These are phyloP conservation scores for Exsudoporus floridanus DNA, from an alignment of 1,284 basidiomycete genomes.

Conservation along the genomic window DNA sequence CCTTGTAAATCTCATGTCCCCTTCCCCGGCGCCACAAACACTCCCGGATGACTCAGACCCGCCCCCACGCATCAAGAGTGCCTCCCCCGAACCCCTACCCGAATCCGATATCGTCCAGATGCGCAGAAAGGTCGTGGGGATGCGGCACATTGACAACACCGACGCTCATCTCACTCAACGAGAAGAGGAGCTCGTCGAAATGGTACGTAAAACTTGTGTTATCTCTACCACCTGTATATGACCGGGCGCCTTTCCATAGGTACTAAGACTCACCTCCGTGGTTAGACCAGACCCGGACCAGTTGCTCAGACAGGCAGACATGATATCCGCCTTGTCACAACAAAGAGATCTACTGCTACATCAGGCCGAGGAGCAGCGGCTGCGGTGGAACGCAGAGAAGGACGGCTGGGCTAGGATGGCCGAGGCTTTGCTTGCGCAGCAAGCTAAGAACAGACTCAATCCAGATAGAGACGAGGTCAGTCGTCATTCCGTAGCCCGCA, in stretches of 20 bases:
- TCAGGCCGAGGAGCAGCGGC: conserved; percentile 53
- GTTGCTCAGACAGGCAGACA: conserved; percentile 57
- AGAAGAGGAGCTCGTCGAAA: conserved; percentile 56
- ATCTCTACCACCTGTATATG: conserved; percentile 7
- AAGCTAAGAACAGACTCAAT: conserved; percentile 37
- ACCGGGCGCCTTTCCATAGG: conserved; percentile 37
- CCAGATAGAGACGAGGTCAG: conserved; percentile 46
- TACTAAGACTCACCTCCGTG: conserved; percentile 48
- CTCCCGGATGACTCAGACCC: conserved; percentile 21
- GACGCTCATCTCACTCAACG: conserved; percentile 27
- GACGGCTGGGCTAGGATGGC: conserved; percentile 60
- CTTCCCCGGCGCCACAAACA: conserved; percentile 37
- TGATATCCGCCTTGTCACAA: conserved; percentile 51
- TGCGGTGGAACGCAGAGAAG: conserved; percentile 57
- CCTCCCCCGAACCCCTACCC: conserved; percentile 24
- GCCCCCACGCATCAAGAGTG: conserved; percentile 13
- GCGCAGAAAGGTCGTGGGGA: conserved; percentile 20
- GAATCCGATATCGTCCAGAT: conserved; percentile 29
- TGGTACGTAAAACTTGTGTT: conserved; percentile 44
- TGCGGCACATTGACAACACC: conserved; percentile 6
- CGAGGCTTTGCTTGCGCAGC: conserved; percentile 58
- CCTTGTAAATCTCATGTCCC: conserved; percentile 42
- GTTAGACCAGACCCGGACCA: conserved; percentile 45
- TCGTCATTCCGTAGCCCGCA: conserved; percentile 2
- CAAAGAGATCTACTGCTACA: conserved; percentile 59